phyloP scores from a whole-genome alignment of 768 basidiomycete genomes.

The Plicaturopsis crispa region DNA sequence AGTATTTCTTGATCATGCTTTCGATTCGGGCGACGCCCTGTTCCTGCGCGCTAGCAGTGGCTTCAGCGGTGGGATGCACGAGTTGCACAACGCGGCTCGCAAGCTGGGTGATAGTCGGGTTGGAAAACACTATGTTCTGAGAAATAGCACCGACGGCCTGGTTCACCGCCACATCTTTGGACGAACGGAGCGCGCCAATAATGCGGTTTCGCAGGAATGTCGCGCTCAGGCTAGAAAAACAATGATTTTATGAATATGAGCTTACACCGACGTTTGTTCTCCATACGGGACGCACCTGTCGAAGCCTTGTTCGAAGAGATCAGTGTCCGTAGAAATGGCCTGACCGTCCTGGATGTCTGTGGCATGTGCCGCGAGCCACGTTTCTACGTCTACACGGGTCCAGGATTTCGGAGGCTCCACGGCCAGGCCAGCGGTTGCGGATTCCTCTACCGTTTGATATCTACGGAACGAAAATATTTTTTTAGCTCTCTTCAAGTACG shows the following conservation, averaged over 20 bases:
- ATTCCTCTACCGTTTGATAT: slow-evolving; percentile 13
- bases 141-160: slow-evolving; percentile 13
- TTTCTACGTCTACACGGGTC: slow-evolving; percentile 11
- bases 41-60: too few relatives aligned
- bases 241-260: neutral
- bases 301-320: slow-evolving; percentile 25
- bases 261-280: neutral
- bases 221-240: slow-evolving; percentile 23
- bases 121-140: slow-evolving; percentile 37
- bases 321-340: slow-evolving; percentile 6
- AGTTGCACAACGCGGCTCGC: slow-evolving; percentile 19
- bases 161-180: slow-evolving; percentile 6
- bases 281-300: slow-evolving; percentile 19
- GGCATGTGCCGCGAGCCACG: slow-evolving; percentile 14
- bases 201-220: slow-evolving; percentile 32
- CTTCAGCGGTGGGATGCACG: slow-evolving; percentile 4
- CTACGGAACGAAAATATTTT: too few relatives aligned
- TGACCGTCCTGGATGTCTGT: slow-evolving; percentile 6
- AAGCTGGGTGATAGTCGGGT: slow-evolving; percentile 26
- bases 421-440: slow-evolving; percentile 8
- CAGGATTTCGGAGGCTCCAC: slow-evolving; percentile 11
- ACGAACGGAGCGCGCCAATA: slow-evolving; percentile 19
- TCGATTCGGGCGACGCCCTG: slow-evolving; percentile 16
- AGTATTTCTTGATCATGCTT: slow-evolving; percentile 28
- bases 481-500: too few relatives aligned